Evolutionary conservation across 768 basidiomycete species (phyloP).

Genomic region (Pleurotus salmoneostramineus): DNA sequence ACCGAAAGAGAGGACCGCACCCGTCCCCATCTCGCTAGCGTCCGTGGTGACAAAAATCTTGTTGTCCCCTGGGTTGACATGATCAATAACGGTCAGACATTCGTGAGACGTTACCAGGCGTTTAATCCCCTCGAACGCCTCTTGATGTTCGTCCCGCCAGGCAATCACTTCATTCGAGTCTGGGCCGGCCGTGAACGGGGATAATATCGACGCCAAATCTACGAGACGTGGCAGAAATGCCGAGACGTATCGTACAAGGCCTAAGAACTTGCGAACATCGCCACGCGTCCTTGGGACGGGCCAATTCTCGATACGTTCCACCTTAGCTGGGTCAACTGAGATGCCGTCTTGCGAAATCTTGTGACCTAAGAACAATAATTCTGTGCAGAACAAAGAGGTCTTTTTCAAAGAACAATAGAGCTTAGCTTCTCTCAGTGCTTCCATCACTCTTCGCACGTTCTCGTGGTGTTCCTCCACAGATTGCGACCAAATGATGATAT

Average conservation of each 20-base stretch:
- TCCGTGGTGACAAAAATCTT: conserved; percentile 25
- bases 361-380: conserved; percentile 28
- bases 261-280: not conserved
- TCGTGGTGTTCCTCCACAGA: conserved; percentile 18
- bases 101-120: not conserved
- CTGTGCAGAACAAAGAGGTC: not conserved
- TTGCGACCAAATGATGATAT: conserved; percentile 19
- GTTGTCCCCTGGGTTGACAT: conserved; percentile 19
- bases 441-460: conserved; percentile 16
- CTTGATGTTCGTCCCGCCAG: not conserved
- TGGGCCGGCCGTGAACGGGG: not conserved
- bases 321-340: conserved; percentile 16
- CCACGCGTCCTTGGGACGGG: conserved; percentile 13
- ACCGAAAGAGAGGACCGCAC: conserved; percentile 22
- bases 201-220: not conserved
- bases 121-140: not conserved
- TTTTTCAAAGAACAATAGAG: conserved; percentile 19
- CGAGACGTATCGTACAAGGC: not conserved
- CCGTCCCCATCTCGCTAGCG: conserved; percentile 18
- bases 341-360: conserved; percentile 31
- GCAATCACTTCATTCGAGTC: not conserved
- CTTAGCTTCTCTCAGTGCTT: conserved; percentile 10
- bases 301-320: conserved; percentile 23
- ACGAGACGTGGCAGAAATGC: not conserved
- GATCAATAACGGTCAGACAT: conserved; percentile 25